Evolutionary conservation across 306 rosid species (phyloP).

Genomic region (Canavalia ensiformis): DNA sequence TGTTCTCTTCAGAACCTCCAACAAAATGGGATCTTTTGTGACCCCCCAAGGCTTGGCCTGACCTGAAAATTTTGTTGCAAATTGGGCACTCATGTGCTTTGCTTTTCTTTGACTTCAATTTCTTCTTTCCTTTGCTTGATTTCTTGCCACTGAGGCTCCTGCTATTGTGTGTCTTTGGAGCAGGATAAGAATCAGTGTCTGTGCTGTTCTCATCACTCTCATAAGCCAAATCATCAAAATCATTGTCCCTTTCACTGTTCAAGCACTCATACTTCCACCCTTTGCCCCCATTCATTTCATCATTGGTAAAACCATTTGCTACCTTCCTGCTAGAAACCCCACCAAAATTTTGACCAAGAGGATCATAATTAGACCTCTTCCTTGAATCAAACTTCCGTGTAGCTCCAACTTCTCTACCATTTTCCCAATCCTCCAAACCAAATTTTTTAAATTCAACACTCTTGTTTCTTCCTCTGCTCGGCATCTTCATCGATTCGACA

Average conservation of each 20-base stretch:
- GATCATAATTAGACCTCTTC: slow-evolving; percentile 56
- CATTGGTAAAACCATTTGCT: slow-evolving; percentile 39
- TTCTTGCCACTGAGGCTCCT: slow-evolving; percentile 43
- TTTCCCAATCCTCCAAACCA: slow-evolving; percentile 47
- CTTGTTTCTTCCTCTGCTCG: slow-evolving; percentile 34
- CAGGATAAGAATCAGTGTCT: slow-evolving; percentile 56
- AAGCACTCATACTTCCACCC: slow-evolving; percentile 53
- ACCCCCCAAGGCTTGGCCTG: slow-evolving; percentile 98
- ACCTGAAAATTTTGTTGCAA: slow-evolving; percentile 76
- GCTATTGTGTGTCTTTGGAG: slow-evolving; percentile 51
- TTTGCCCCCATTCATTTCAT: slow-evolving; percentile 37
- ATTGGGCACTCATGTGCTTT: slow-evolving; percentile 89
- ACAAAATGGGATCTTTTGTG: slow-evolving; percentile 95
- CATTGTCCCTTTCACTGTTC: slow-evolving; percentile 53
- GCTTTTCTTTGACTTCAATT: slow-evolving; percentile 66
- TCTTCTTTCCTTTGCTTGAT: slow-evolving; percentile 49
- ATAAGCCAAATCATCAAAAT: slow-evolving; percentile 58
- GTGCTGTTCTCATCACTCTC: slow-evolving; percentile 77
- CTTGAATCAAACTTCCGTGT: slow-evolving; percentile 53
- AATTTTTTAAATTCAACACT: slow-evolving; percentile 53
- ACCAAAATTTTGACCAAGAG: slow-evolving; percentile 50
- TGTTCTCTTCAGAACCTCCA: slow-evolving; percentile 71
- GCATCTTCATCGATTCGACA: slow-evolving; percentile 49
- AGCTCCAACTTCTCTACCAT: slow-evolving; percentile 43
- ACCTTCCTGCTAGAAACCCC: slow-evolving; percentile 45